phyloP scores from a whole-genome alignment of 352 stramenopile species.

The Phytophthora kernoviae region DNA sequence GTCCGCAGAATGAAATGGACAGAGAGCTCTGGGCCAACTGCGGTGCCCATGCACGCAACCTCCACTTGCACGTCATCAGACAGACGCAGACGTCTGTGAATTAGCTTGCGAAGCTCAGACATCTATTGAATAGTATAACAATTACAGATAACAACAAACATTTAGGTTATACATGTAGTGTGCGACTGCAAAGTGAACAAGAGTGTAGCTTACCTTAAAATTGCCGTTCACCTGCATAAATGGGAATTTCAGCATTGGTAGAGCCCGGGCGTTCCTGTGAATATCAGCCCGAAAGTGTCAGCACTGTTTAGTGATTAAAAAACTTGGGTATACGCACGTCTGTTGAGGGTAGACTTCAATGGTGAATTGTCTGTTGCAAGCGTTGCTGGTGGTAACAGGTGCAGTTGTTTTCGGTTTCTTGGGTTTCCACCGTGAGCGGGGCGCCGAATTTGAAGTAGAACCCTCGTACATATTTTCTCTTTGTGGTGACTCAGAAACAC shows the following conservation, averaged over 20 bases:
- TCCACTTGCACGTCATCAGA: conserved; percentile 44
- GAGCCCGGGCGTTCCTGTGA: conserved; percentile 22
- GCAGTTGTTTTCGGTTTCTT: conserved; percentile 6
- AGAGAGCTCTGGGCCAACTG: conserved; percentile 66
- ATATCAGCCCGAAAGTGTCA: too few species aligned
- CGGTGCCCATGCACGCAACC: conserved; percentile 60
- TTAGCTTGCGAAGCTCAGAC: conserved; percentile 61
- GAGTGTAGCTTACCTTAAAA: conserved; percentile 62
- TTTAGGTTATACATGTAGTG: too few species aligned
- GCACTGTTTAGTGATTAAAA: conserved; percentile 1
- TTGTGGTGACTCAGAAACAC: neutral
- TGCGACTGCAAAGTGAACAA: too few species aligned
- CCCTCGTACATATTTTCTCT: neutral
- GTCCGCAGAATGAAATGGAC: conserved; percentile 69
- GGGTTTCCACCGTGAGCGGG: conserved; percentile 10
- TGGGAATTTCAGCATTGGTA: conserved; percentile 44
- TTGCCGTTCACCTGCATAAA: conserved; percentile 69
- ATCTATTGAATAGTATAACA: conserved; percentile 34
- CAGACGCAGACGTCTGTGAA: conserved; percentile 42
- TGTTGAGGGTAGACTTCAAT: conserved; percentile 52
- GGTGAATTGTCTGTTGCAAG: conserved; percentile 28
- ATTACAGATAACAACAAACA: neutral
- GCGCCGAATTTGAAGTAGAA: too few species aligned
- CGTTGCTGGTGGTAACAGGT: neutral
- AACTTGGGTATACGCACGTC: conserved; percentile 27